phyloP scores from a whole-genome alignment of 208 protist species.

The Vickermania ingenoplastis region DNA sequence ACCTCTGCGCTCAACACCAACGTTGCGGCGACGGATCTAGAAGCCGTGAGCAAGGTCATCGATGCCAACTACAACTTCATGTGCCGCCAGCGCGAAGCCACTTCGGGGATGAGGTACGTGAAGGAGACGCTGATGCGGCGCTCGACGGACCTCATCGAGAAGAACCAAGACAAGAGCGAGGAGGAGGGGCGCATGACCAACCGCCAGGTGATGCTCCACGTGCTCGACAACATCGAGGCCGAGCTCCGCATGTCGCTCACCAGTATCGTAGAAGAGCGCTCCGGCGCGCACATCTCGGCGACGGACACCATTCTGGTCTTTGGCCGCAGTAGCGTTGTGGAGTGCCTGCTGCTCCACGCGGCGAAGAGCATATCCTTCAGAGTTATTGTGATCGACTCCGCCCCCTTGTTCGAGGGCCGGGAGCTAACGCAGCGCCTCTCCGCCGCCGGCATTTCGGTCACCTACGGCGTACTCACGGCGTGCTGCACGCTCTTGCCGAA shows the following conservation, averaged over 20 bases:
- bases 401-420: conserved; percentile 90
- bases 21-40: conserved; percentile 29
- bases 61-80: conserved; percentile 67
- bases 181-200: conserved; percentile 1
- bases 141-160: conserved; percentile 20
- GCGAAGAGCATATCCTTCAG: conserved; percentile 27
- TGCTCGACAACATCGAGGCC: conserved; percentile 37
- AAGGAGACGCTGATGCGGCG: conserved; percentile 55
- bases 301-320: conserved; percentile 72
- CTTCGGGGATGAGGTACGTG: conserved; percentile 60
- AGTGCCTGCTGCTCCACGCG: conserved; percentile 51
- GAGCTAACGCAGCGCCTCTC: conserved; percentile 62
- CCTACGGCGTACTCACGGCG: conserved; percentile 90
- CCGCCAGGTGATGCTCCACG: conserved; percentile 30
- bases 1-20: conserved; percentile 36
- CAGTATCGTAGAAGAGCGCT: conserved; percentile 69
- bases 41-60: conserved; percentile 48
- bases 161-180: neutral
- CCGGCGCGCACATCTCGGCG: conserved; percentile 47
- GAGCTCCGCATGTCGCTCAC: conserved; percentile 57
- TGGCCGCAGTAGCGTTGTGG: conserved; percentile 65
- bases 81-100: conserved; percentile 41
- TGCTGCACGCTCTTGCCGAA: conserved; percentile 93
- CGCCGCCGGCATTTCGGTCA: conserved; percentile 78
- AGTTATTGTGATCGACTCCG: conserved; percentile 93